Evolutionary conservation across 345 rosid genomes (phyloP).

Genomic region (Lumnitzera racemosa): DNA sequence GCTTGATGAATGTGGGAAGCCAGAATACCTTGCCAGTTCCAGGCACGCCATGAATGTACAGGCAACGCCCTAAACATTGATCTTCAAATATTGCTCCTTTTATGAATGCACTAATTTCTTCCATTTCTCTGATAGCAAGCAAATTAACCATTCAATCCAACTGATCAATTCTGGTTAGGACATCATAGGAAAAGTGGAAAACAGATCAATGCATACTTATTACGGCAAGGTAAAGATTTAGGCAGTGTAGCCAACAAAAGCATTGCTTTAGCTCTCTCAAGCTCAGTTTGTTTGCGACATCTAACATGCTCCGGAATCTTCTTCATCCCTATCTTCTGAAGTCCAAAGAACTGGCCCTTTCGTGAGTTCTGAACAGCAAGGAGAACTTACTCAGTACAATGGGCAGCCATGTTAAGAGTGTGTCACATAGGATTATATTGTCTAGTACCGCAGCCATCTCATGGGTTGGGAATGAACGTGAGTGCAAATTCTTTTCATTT

Average conservation of each 20-base stretch:
- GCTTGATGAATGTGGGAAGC: neutral
- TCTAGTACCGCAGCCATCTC: slow-evolving; percentile 54
- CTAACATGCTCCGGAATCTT: slow-evolving; percentile 84
- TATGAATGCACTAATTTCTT: slow-evolving; percentile 69
- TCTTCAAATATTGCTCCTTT: slow-evolving; percentile 83
- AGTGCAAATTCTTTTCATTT: slow-evolving; percentile 22
- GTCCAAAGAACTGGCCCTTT: slow-evolving; percentile 74
- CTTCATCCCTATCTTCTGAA: slow-evolving; percentile 79
- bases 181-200: neutral
- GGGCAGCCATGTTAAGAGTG: slow-evolving; percentile 10
- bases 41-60: slow-evolving; percentile 95
- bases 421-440: slow-evolving; percentile 6
- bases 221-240: slow-evolving; percentile 82
- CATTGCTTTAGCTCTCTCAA: slow-evolving; percentile 81
- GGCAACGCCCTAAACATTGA: slow-evolving; percentile 87
- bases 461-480: slow-evolving; percentile 27
- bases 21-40: slow-evolving; percentile 85
- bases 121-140: slow-evolving; percentile 58
- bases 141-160: neutral
- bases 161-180: neutral
- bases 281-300: slow-evolving; percentile 74
- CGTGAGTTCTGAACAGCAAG: slow-evolving; percentile 47
- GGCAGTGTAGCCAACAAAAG: slow-evolving; percentile 79
- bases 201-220: slow-evolving; percentile 34
- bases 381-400: neutral